Percentiles rank a stretch among this genome's conserved stretches.
These are phyloP conservation scores for Zygosaccharomyces pseudobailii DNA, from an alignment of 1,139 yeast species.

Conservation along the genomic window DNA sequence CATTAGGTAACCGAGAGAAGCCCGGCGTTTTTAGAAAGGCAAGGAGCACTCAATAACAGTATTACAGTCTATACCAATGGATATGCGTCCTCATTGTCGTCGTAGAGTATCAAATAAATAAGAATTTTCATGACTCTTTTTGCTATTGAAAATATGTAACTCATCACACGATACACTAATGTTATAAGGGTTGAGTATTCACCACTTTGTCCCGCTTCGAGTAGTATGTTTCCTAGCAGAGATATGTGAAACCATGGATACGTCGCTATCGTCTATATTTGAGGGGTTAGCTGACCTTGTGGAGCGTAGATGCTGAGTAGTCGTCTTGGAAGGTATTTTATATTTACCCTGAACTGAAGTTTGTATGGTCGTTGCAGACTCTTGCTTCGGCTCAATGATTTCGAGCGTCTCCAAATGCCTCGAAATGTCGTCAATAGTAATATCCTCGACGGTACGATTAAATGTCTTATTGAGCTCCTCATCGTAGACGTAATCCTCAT, in stretches of 20 bases:
- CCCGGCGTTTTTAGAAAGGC: no score
- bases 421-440: conserved; percentile 36
- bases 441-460: conserved; percentile 36
- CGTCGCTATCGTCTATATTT: conserved; percentile 32
- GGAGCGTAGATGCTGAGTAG: conserved; percentile 26
- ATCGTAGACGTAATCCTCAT: conserved; percentile 35
- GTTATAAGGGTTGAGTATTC: not conserved
- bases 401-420: conserved; percentile 35
- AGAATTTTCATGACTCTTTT: no score
- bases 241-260: conserved; percentile 34
- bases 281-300: conserved; percentile 6
- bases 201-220: conserved; percentile 32
- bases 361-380: conserved; percentile 7
- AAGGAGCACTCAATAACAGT: no score
- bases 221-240: conserved; percentile 29
- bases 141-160: no score
- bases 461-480: conserved; percentile 35
- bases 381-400: conserved; percentile 22
- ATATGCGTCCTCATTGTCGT: no score
- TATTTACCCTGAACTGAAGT: conserved; percentile 16
- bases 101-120: no score
- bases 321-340: conserved; percentile 28
- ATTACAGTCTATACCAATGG: no score
- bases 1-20: not conserved
- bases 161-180: no score